These are phyloP conservation scores for Cladosporium sp. DNA, from an alignment of 2,329 filamentous ascomycete genomes.

Conservation along the genomic window DNA sequence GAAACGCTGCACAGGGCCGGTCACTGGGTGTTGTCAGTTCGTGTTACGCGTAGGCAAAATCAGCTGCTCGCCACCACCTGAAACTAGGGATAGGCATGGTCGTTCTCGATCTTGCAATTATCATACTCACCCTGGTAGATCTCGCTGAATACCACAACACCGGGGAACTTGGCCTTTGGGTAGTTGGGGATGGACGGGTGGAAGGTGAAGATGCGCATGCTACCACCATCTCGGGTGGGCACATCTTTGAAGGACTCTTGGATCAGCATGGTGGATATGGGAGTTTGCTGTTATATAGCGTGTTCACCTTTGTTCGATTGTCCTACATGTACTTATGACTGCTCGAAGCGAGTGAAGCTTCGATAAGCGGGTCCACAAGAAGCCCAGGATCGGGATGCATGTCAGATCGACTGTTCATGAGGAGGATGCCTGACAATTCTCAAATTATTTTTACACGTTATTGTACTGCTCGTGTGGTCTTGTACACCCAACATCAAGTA, in stretches of 20 bases:
- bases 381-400: not conserved
- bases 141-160: conserved; percentile 85
- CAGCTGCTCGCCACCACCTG: not conserved
- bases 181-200: conserved; percentile 83
- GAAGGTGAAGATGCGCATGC: conserved; percentile 77
- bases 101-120: not conserved
- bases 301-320: not conserved
- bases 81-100: too few species aligned
- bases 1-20: conserved; percentile 84
- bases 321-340: not conserved
- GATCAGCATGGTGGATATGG: conserved; percentile 55
- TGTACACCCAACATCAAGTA: not conserved
- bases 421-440: not conserved
- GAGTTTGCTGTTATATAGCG: not conserved
- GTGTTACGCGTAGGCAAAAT: not conserved
- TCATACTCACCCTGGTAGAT: conserved; percentile 79
- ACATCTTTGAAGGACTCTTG: conserved; percentile 61
- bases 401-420: not conserved
- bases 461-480: not conserved
- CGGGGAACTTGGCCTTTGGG: conserved; percentile 85
- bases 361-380: not conserved
- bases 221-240: conserved; percentile 57
- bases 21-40: conserved; percentile 58
- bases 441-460: not conserved
- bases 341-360: not conserved